A percentile compares a stretch with the other conserved stretches of the same genome.
These are phyloP conservation scores for Yarrowia alimentaria DNA, from an alignment of 805 yeast genomes.

Conservation along the genomic window DNA sequence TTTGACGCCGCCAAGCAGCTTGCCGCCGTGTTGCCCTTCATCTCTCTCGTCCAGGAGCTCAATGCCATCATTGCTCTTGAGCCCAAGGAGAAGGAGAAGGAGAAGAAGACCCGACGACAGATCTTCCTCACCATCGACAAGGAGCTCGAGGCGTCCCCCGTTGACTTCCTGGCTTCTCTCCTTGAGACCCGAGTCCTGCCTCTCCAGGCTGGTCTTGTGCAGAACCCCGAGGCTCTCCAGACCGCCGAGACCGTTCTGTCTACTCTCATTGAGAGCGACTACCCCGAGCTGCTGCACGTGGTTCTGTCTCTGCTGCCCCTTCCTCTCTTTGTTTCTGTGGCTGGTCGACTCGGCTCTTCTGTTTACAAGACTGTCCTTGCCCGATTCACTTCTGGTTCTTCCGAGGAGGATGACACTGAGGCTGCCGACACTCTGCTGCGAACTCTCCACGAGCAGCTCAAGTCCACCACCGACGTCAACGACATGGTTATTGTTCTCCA, in stretches of 20 bases:
- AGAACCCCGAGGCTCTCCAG: constrained; percentile 23
- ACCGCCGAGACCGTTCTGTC: constrained; percentile 19
- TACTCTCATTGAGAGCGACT: constrained; percentile 15
- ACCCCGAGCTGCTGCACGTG: constrained; percentile 20
- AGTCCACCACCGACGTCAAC: constrained; percentile 4
- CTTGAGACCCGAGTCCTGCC: constrained; percentile 14
- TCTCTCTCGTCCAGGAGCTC: constrained; percentile 31
- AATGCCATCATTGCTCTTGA: constrained; percentile 21
- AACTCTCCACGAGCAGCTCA: constrained; percentile 21
- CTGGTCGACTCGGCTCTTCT: constrained; percentile 25
- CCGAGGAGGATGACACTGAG: constrained; percentile 48
- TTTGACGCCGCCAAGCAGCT: constrained; percentile 64
- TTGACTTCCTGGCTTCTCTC: constrained; percentile 15
- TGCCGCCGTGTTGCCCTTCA: constrained; percentile 35
- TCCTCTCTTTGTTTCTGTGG: constrained; percentile 13
- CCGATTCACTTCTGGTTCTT: constrained; percentile 35
- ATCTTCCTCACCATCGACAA: constrained; percentile 9
- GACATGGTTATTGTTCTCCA: constrained; percentile 18
- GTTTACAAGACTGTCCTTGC: constrained; percentile 21
- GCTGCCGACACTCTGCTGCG: constrained; percentile 49
- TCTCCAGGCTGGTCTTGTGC: constrained; percentile 20
- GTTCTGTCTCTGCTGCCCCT: constrained; percentile 22
- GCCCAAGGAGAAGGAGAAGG: constrained; percentile 43
- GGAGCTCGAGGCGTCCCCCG: constrained; percentile 15
- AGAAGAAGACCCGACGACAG: constrained; percentile 33